phyloP scores from a whole-genome alignment of 805 yeast genomes.

The Wickerhamiella lipophila region DNA sequence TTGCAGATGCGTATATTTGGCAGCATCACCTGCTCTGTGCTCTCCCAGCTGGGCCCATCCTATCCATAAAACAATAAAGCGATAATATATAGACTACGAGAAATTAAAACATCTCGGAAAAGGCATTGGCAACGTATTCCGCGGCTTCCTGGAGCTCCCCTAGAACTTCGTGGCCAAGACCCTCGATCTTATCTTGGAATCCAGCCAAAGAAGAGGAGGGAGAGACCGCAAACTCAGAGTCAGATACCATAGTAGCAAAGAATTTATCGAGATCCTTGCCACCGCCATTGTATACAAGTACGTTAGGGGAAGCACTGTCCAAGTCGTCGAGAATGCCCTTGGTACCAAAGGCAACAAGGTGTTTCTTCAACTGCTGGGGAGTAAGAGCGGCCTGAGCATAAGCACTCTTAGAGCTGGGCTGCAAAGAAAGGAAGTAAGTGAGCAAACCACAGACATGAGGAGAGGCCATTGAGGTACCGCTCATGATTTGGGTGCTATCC shows the following conservation, averaged over 20 bases:
- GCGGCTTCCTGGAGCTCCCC: constrained; percentile 10
- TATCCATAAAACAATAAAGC: neutral
- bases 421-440: constrained; percentile 76
- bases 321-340: constrained; percentile 36
- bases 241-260: constrained; percentile 28
- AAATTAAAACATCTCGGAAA: constrained; percentile 7
- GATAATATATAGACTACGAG: neutral
- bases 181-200: constrained; percentile 2
- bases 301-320: constrained; percentile 41
- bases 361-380: constrained; percentile 42
- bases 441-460: constrained; percentile 91
- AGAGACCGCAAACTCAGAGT: constrained; percentile 7
- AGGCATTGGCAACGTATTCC: constrained; percentile 7
- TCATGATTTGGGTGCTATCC: constrained; percentile 27
- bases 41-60: no score
- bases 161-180: neutral
- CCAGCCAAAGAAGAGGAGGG: neutral
- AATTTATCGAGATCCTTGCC: constrained; percentile 41
- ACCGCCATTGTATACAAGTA: constrained; percentile 50
- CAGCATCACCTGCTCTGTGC: no score
- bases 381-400: constrained; percentile 36
- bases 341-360: constrained; percentile 41
- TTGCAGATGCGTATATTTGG: no score
- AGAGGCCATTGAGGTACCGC: constrained; percentile 98
- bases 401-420: constrained; percentile 49